Evolutionary conservation across 208 protist species (phyloP), one percentile per base, ranked within the genome.

Genomic region (Trypanosomatidae sp.): DNA sequence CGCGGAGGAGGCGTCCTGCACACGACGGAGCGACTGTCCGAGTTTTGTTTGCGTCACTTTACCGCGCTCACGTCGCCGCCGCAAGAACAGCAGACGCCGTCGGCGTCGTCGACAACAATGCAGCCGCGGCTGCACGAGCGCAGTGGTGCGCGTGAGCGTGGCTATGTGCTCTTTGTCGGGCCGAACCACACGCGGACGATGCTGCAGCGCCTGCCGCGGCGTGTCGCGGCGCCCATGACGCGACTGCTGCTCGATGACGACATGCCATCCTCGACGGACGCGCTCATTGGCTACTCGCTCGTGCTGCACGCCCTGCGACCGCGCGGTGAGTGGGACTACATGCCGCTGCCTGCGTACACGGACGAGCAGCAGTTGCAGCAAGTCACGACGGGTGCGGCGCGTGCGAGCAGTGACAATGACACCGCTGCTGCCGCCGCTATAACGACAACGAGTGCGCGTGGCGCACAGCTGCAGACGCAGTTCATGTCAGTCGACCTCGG

Each of bases 141-240:
- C 20, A 32, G 43, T 15, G 55, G 39, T 11, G 47, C 25, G 11
- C 49, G 50, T 33, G 47, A 71, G 19, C 46, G 48, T n/a, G 85
- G 85, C 38, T 79, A 87, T 43, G 65, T 93, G 30, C 74, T 93
- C 33, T 79, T 90, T 44, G 70, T 71, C 16, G 77, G 79, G 3
- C 80, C 80, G 1, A 87, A 93, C 40, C 77, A 89, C 56, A 89
- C 84, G 58, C 63, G 72, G 4, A 88, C 79, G 48, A 71, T 84
- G 51, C 4, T 84, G 10, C 43, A 51, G 35, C 71, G 74, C 1
- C 63, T 88, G 24, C 47, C 46, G 4, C 28, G 51, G 19, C 65
- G 61, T 6, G 28, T 92, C 21, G 33, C 52, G 0, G 48, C 63
- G 4, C 63, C 66, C 7, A 43, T 71, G 8, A 88, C 75, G 33